Percentiles rank a stretch among this genome's conserved stretches.
Conservation (phyloP, 140 eudicot species). For the Erigeron philadelphicus region DNA sequence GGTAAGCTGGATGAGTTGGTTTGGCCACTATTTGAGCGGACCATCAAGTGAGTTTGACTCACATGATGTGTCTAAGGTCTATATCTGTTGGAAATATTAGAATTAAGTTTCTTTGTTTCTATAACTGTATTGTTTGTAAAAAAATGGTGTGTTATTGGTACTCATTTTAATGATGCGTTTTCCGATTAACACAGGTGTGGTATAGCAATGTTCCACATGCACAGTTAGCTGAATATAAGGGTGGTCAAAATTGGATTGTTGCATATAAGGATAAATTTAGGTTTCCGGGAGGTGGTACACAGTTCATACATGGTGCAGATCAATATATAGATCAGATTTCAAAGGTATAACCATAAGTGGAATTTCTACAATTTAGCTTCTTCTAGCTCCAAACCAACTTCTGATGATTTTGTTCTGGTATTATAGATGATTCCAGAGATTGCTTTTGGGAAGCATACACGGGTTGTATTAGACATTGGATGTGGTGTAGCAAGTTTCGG, state of each 20-base stretch:
- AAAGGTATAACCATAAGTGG: slow-evolving; percentile 36
- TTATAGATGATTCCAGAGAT: slow-evolving; percentile 78
- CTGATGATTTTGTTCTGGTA: slow-evolving; percentile 11
- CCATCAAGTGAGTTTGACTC: too few relatives aligned
- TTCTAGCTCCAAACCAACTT: neutral
- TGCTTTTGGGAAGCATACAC: slow-evolving; percentile 68
- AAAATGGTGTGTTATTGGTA: neutral
- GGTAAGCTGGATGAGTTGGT: too few relatives aligned
- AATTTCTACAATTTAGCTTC: neutral
- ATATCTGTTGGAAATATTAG: too few relatives aligned
- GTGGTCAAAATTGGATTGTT: slow-evolving; percentile 90
- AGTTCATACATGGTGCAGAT: slow-evolving; percentile 94
- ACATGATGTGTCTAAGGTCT: too few relatives aligned
- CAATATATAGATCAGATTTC: slow-evolving; percentile 88
- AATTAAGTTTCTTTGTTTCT: slow-evolving; percentile 10
- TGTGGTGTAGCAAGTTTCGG: slow-evolving; percentile 99
- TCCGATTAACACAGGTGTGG: slow-evolving; percentile 57
- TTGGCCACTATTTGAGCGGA: too few relatives aligned
- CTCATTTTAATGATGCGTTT: slow-evolving; percentile 2
- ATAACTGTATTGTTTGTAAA: neutral
- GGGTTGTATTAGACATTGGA: slow-evolving; percentile 84
- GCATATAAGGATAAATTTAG: slow-evolving; percentile 75
- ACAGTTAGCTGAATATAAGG: slow-evolving; percentile 83
- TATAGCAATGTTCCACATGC: slow-evolving; percentile 91
- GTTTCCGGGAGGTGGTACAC: slow-evolving; percentile 99